Percentiles rank a stretch among this genome's conserved stretches.
Evolutionary conservation across 1,139 yeast genomes (phyloP).

Genomic region (Nakaseomyces sp.): DNA sequence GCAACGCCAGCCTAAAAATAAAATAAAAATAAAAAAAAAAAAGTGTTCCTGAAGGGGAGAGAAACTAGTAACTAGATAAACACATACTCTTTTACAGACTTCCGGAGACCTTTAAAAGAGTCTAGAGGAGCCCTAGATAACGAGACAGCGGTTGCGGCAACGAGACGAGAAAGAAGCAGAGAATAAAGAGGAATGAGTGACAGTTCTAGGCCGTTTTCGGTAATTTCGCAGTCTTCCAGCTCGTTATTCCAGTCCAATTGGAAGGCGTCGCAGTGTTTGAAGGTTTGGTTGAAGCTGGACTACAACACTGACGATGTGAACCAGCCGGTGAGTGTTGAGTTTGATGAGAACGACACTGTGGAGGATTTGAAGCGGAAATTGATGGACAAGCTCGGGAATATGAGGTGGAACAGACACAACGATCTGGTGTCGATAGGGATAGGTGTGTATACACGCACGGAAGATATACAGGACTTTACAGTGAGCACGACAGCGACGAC

Average conservation of each 20-base stretch:
- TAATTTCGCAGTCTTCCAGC: background rate
- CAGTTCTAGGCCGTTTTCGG: background rate
- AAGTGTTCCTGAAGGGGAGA: too few relatives aligned
- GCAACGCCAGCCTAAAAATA: background rate
- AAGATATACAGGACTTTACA: conserved; percentile 4
- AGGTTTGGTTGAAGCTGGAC: conserved; percentile 22
- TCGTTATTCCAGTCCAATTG: conserved; percentile 5
- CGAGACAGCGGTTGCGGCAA: too few relatives aligned
- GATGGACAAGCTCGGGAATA: conserved; percentile 16
- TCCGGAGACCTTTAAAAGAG: too few relatives aligned
- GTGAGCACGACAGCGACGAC: background rate
- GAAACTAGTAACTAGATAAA: too few relatives aligned
- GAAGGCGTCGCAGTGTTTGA: conserved; percentile 13
- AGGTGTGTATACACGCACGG: conserved; percentile 16
- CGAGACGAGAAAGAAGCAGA: background rate
- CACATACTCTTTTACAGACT: too few relatives aligned
- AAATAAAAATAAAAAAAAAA: background rate
- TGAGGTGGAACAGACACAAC: conserved; percentile 22
- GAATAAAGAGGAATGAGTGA: background rate
- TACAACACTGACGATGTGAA: conserved; percentile 15
- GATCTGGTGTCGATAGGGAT: conserved; percentile 27
- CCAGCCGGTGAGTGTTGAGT: conserved; percentile 22
- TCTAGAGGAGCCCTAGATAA: too few relatives aligned
- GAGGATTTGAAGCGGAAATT: conserved; percentile 27
- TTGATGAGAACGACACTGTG: conserved; percentile 23